These are phyloP conservation scores for Lactarius hengduanensis DNA, from an alignment of 768 basidiomycete species.

Conservation along the genomic window DNA sequence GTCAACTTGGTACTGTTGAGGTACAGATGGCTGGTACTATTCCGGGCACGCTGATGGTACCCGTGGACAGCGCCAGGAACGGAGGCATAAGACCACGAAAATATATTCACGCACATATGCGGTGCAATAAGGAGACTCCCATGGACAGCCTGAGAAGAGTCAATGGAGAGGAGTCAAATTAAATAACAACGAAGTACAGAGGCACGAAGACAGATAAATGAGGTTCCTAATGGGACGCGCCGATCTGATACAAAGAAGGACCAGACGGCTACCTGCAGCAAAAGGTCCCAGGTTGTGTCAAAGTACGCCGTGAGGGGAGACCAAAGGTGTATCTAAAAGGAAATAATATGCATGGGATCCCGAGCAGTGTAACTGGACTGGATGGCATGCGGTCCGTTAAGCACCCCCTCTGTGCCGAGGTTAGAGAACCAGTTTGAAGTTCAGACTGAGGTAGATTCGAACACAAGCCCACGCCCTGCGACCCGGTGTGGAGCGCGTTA, in stretches of 20 bases:
- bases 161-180: not conserved
- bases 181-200: not conserved
- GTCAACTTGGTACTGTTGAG: not conserved
- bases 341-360: not conserved
- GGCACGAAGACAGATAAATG: not conserved
- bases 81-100: not conserved
- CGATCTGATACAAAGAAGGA: not conserved
- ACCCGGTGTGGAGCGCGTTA: not conserved
- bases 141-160: not conserved
- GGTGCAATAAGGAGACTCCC: not conserved
- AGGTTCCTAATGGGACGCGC: not conserved
- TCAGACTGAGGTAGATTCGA: not conserved
- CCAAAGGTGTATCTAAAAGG: not conserved
- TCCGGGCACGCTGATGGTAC: not conserved
- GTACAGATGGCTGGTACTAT: not conserved
- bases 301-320: not conserved
- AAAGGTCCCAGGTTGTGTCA: not conserved
- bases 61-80: not conserved
- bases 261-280: not conserved
- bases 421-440: conserved; percentile 20
- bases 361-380: not conserved
- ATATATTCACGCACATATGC: not conserved
- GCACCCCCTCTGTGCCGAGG: not conserved
- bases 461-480: not conserved
- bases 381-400: not conserved